These are phyloP conservation scores for Xylariaceae sp. DNA, from an alignment of 2,329 filamentous ascomycete species.

Conservation along the genomic window DNA sequence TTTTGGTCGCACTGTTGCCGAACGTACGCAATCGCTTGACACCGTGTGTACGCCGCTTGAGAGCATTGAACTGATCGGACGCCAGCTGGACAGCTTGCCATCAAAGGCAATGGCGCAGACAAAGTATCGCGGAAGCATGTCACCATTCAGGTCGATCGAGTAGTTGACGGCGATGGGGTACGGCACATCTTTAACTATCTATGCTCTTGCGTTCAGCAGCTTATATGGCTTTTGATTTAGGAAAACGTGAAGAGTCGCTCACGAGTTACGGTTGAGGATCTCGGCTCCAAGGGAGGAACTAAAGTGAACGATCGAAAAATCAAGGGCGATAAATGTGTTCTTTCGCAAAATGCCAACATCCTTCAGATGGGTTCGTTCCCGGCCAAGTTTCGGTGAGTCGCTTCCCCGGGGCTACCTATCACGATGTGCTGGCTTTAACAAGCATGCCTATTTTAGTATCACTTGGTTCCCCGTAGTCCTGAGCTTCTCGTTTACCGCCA, in stretches of 20 bases:
- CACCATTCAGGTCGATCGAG: slow-evolving; percentile 69
- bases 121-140: slow-evolving; percentile 89
- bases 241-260: slow-evolving; percentile 68
- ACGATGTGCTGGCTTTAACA: slow-evolving; percentile 9
- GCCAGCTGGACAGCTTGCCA: slow-evolving; percentile 66
- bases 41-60: not conserved
- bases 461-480: slow-evolving; percentile 81
- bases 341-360: slow-evolving; percentile 62
- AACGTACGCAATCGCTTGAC: slow-evolving; percentile 50
- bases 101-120: slow-evolving; percentile 64
- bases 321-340: slow-evolving; percentile 59
- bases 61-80: slow-evolving; percentile 23
- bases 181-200: slow-evolving; percentile 32
- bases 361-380: slow-evolving; percentile 75
- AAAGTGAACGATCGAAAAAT: slow-evolving; percentile 73
- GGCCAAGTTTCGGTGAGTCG: slow-evolving; percentile 59
- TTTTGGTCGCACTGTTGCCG: slow-evolving; percentile 76
- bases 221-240: slow-evolving; percentile 40
- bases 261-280: slow-evolving; percentile 73
- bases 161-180: slow-evolving; percentile 69
- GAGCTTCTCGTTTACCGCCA: slow-evolving; percentile 75
- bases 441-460: slow-evolving; percentile 55
- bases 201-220: not conserved
- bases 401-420: not conserved
- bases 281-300: slow-evolving; percentile 84